Evolutionary conservation across 1,284 basidiomycete genomes (phyloP), one percentile per base, ranked within the genome.

Genomic region (Trametes versicolor): DNA sequence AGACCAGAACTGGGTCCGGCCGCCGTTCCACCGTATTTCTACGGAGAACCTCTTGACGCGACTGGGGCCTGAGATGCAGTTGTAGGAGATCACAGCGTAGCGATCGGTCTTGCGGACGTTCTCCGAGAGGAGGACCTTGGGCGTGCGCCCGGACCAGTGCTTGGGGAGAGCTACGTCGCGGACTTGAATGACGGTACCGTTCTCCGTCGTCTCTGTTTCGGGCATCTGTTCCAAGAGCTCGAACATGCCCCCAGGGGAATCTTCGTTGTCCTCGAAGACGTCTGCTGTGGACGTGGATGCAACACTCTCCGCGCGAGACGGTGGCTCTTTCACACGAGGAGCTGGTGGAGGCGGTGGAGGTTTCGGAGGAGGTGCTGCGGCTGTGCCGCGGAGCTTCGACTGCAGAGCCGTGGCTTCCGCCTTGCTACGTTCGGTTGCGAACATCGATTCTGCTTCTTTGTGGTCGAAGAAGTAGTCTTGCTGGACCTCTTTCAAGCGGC

Each of bases 131-230:
- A 93, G 74, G n/a, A 73, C 78, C 74, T 90, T 93, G 17, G 95
- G 92, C 29, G 89, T 89, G 58, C 87, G 86, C 47, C 89, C 89
- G 43, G 92, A 89, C 82, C 91, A 92, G 71, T 93, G 88, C 77
- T 93, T 97, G 0, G 93, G 93, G 43, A 93, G 82, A 15, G 85
- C 78, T 89, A 98, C 91, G 64, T 95, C 87, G 23, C 90, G 89
- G 49, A 96, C 77, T 21, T 73, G 78, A 55, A 96, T 81, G 4
- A 82, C 84, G 2, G 81, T 84, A 32, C 91, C 93, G 55, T 81
- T 74, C 10, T 81, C 76, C 25, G 82, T 85, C 1, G 82, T 81
- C 64, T 86, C 82, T 23, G 81, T 83, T 1, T 82, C 76, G 6
- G 89, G 85, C 68, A 88, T 82, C 61, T 86, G 86, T 52, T 98